Evolutionary conservation across 176 grass and related monocot genomes (phyloP).

Genomic region (Typha latifolia): DNA sequence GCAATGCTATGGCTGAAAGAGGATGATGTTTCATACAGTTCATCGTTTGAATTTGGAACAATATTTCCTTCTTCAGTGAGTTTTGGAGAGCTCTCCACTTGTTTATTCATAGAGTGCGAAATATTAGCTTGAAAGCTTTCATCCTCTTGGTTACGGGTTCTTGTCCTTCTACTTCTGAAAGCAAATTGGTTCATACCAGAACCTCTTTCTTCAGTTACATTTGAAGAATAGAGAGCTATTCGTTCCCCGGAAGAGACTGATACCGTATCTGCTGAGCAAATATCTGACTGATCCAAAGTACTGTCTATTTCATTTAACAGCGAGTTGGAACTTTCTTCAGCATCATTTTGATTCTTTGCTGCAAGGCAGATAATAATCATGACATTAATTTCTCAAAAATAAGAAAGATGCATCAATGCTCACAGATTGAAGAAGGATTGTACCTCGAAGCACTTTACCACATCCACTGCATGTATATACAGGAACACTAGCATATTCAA

Average conservation of each 20-base stretch:
- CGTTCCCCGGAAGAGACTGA: background rate
- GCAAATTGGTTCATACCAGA: background rate
- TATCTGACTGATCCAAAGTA: background rate
- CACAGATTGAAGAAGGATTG: background rate
- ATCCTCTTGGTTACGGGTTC: background rate
- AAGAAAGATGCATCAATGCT: background rate
- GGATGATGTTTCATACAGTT: background rate
- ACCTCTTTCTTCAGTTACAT: background rate
- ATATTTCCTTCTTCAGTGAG: background rate
- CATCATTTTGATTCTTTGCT: background rate
- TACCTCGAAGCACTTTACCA: background rate
- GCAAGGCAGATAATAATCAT: background rate
- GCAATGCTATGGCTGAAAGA: constrained; percentile 7
- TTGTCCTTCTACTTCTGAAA: background rate
- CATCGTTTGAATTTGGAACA: constrained; percentile 1
- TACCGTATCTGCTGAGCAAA: background rate
- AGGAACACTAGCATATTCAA: background rate
- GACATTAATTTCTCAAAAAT: background rate
- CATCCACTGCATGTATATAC: background rate
- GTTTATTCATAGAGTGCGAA: too few relatives aligned
- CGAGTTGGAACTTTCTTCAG: background rate
- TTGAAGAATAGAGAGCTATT: background rate
- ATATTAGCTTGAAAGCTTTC: background rate
- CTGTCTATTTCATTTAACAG: background rate
- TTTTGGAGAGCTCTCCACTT: too few relatives aligned